These are phyloP conservation scores for Starmerella powellii DNA, from an alignment of 805 yeast genomes.

Conservation along the genomic window DNA sequence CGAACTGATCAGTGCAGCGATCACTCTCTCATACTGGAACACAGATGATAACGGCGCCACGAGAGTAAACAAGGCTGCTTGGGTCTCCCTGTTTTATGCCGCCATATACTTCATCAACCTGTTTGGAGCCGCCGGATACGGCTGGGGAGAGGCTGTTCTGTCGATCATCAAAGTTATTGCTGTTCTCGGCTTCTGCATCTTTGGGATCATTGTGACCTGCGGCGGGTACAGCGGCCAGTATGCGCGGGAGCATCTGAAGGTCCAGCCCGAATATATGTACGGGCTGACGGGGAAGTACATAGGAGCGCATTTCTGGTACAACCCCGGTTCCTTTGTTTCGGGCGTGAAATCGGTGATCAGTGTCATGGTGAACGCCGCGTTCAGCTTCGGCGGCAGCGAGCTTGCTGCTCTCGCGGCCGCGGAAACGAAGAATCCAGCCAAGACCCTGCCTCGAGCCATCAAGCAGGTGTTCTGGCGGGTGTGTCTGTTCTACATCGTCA, in stretches of 20 bases:
- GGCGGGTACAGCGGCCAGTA: conserved; percentile 35
- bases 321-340: conserved; percentile 52
- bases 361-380: conserved; percentile 53
- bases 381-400: conserved; percentile 65
- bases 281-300: conserved; percentile 33
- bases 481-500: conserved; percentile 52
- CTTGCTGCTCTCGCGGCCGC: conserved; percentile 65
- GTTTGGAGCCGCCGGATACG: conserved; percentile 48
- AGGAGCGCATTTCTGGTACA: conserved; percentile 48
- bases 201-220: conserved; percentile 43
- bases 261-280: conserved; percentile 35
- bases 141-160: conserved; percentile 55
- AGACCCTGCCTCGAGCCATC: conserved; percentile 56
- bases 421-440: conserved; percentile 56
- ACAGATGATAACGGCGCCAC: conserved; percentile 26
- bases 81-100: conserved; percentile 44
- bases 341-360: conserved; percentile 52
- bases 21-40: conserved; percentile 50
- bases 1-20: conserved; percentile 37
- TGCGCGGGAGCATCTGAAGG: conserved; percentile 24
- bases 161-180: conserved; percentile 47
- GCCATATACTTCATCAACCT: conserved; percentile 38
- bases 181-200: conserved; percentile 47
- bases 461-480: conserved; percentile 77
- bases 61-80: conserved; percentile 42